These are phyloP conservation scores for Nannizziopsis arthrosporioides DNA, from an alignment of 2,329 filamentous ascomycete genomes.

Conservation along the genomic window DNA sequence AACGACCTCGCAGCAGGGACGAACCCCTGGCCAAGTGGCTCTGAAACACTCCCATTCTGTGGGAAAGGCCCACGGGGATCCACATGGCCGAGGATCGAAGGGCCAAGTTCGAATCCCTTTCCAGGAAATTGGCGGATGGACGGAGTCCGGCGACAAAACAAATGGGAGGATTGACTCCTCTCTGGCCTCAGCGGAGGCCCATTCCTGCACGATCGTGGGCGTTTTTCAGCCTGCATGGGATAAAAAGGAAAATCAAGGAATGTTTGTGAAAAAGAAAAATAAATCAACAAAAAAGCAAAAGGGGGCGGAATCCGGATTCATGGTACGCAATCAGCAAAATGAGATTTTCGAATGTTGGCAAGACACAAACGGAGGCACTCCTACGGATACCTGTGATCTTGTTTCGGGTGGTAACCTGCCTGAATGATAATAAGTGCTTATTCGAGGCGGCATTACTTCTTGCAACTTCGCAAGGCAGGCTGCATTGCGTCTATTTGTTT, in stretches of 20 bases:
- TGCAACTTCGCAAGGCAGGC: constrained; percentile 4
- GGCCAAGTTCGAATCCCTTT: constrained; percentile 5
- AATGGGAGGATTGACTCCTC: too few relatives aligned
- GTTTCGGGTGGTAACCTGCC: constrained; percentile 2
- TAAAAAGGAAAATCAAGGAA: background rate
- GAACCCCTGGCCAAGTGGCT: constrained; percentile 3
- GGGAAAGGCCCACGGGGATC: background rate
- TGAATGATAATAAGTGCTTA: constrained; percentile 5
- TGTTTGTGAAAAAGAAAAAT: background rate
- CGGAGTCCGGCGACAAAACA: too few relatives aligned
- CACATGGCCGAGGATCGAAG: constrained; percentile 4
- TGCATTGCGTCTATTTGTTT: constrained; percentile 10
- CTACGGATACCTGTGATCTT: background rate
- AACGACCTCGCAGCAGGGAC: background rate
- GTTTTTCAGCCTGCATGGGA: background rate
- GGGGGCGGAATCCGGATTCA: too few relatives aligned
- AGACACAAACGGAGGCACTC: background rate
- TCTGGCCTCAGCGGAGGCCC: too few relatives aligned
- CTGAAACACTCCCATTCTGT: constrained; percentile 10
- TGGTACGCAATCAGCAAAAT: too few relatives aligned
- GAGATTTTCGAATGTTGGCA: too few relatives aligned
- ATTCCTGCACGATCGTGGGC: background rate
- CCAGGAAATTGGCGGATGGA: too few relatives aligned
- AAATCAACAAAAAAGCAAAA: background rate
- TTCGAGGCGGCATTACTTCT: constrained; percentile 8